These are phyloP conservation scores for Xerocomellus amylosporus DNA, from an alignment of 768 basidiomycete species.

Conservation along the genomic window DNA sequence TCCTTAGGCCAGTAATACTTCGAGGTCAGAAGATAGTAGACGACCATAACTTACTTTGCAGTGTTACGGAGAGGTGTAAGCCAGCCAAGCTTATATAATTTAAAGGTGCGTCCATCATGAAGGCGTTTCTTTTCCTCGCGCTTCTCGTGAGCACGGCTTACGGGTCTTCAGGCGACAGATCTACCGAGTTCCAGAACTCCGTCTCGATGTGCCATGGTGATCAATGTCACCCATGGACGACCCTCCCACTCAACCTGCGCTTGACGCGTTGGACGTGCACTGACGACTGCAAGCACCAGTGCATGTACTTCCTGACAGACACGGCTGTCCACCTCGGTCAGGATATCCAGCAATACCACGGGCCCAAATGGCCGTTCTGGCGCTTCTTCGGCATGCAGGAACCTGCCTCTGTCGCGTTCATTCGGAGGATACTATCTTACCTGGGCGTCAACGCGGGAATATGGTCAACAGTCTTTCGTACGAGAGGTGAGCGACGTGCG, in stretches of 20 bases:
- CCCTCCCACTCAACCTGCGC: conserved; percentile 53
- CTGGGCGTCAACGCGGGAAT: conserved; percentile 90
- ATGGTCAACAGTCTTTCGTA: conserved; percentile 91
- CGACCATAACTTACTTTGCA: too few species aligned
- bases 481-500: conserved; percentile 59
- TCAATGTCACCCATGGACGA: conserved; percentile 32
- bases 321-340: conserved; percentile 42
- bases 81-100: conserved; percentile 25
- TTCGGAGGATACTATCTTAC: conserved; percentile 65
- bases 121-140: conserved; percentile 12
- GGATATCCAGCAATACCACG: conserved; percentile 75
- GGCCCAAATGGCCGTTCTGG: conserved; percentile 98
- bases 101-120: conserved; percentile 18
- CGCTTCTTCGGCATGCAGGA: conserved; percentile 88
- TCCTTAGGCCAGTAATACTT: too few species aligned
- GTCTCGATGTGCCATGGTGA: conserved; percentile 34
- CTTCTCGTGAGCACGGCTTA: conserved; percentile 5
- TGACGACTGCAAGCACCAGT: conserved; percentile 86
- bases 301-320: conserved; percentile 79
- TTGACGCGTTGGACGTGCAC: conserved; percentile 83
- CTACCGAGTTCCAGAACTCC: conserved; percentile 36
- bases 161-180: conserved; percentile 34
- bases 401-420: conserved; percentile 86
- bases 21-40: too few species aligned
- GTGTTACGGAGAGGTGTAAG: too few species aligned